Evolutionary conservation across 805 yeast genomes (phyloP).

Genomic region (Debaryomyces hansenii): DNA sequence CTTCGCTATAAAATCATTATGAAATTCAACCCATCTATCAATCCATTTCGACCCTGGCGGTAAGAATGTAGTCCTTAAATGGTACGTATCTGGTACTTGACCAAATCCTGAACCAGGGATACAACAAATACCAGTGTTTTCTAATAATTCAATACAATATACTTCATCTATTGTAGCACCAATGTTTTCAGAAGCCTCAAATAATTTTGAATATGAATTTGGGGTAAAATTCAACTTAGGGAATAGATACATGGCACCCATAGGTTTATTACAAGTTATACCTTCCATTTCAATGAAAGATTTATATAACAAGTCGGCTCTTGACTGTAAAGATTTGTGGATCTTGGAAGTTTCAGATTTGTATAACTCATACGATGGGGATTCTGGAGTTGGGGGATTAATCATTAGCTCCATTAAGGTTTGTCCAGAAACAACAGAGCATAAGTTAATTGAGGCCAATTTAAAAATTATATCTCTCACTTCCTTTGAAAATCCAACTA

Average conservation of each 20-base stretch:
- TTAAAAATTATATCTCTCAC: constrained; percentile 73
- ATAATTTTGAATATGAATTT: constrained; percentile 49
- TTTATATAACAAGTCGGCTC: constrained; percentile 64
- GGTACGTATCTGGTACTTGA: constrained; percentile 85
- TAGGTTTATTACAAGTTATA: constrained; percentile 81
- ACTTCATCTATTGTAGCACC: constrained; percentile 77
- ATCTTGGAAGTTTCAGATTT: constrained; percentile 61
- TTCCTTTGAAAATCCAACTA: constrained; percentile 74
- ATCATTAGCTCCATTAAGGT: constrained; percentile 91
- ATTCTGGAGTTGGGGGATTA: constrained; percentile 83
- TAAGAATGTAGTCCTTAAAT: constrained; percentile 92
- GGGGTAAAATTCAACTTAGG: constrained; percentile 68
- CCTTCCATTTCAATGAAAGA: constrained; percentile 81
- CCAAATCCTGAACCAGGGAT: constrained; percentile 99
- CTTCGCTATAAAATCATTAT: constrained; percentile 62
- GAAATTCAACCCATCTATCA: constrained; percentile 75
- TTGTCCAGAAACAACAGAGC: constrained; percentile 96
- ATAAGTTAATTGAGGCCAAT: constrained; percentile 85
- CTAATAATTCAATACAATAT: constrained; percentile 82
- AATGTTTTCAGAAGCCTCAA: constrained; percentile 55
- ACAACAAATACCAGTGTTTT: constrained; percentile 91
- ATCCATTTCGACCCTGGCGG: constrained; percentile 96
- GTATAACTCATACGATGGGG: constrained; percentile 69
- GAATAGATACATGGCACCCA: constrained; percentile 98
- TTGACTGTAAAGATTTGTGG: constrained; percentile 56